phyloP scores from a whole-genome alignment of 768 basidiomycete genomes.

The Pholiota microspora region DNA sequence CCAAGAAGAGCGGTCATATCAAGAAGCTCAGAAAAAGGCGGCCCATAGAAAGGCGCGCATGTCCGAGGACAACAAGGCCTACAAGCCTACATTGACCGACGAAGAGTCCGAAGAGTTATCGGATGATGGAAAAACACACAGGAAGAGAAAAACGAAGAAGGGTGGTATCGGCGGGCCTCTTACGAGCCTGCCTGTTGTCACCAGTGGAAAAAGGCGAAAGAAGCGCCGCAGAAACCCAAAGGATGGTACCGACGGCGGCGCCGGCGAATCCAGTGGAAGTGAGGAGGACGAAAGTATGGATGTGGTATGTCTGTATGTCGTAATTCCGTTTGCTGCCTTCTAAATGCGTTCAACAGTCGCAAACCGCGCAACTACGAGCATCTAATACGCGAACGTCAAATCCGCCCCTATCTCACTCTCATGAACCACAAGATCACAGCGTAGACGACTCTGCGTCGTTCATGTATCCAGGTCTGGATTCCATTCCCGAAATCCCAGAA shows the following conservation, averaged over 20 bases:
- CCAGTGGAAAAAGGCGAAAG: constrained; percentile 63
- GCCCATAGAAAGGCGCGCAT: constrained; percentile 55
- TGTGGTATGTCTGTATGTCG: constrained; percentile 12
- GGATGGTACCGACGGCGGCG: constrained; percentile 25
- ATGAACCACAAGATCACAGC: constrained; percentile 36
- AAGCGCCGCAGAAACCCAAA: constrained; percentile 34
- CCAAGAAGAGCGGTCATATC: constrained; percentile 68
- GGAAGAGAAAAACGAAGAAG: constrained; percentile 55
- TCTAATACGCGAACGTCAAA: constrained; percentile 25
- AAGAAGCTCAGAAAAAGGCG: constrained; percentile 34
- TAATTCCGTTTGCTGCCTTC: constrained; percentile 9
- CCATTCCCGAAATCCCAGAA: constrained; percentile 69
- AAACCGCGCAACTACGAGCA: constrained; percentile 33
- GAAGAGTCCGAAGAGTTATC: constrained; percentile 62
- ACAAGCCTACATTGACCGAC: constrained; percentile 63
- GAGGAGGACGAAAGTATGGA: constrained; percentile 28
- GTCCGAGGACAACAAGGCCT: constrained; percentile 79
- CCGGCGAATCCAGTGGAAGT: constrained; percentile 50
- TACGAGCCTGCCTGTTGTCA: constrained; percentile 66
- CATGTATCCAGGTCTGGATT: constrained; percentile 52
- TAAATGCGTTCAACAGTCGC: constrained; percentile 24
- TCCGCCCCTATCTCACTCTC: constrained; percentile 37
- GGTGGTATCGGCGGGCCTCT: constrained; percentile 53
- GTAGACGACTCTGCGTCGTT: constrained; percentile 40
- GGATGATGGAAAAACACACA: constrained; percentile 51